Evolutionary conservation across 306 rosid genomes (phyloP), one percentile per base, ranked within the genome.

Genomic region (Begonia fuchsioides): DNA sequence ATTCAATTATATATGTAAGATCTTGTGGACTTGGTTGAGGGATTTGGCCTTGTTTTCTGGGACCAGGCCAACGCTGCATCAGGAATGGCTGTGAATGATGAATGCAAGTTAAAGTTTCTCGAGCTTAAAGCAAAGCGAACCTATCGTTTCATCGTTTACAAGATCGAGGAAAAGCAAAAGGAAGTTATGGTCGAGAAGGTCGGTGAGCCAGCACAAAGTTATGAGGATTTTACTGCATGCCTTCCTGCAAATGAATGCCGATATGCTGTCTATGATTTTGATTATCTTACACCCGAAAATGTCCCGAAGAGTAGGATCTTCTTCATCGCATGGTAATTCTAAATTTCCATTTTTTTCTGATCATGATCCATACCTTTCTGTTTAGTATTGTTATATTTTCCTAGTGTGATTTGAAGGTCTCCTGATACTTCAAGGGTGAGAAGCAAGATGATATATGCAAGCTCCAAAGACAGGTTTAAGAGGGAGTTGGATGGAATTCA

Each of bases 401-500:
- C 16, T 13, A 47, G 18, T 32, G 58, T 68, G 59, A 56, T 66
- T 47, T 74, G 75, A 70, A 84, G 94, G 94, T 84, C 68, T 57
- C 94, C 94, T 35, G 94, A 84, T 19, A 60, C 72, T 17, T 43
- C 94, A 49, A 84, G 81, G 65, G 86, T 84, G 54, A 80, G 92
- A 68, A 84, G 78, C 81, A 84, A 84, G 83, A 84, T 84, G 94
- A 84, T 84, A 56, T 84, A 84, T 62, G 94, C 94, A 7, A 77
- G 94, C 81, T 84, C 94, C 53, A 84, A 84, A 53, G 90, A 84
- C 45, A 84, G 94, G 71, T 84, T 84, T 58, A 80, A 80, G 92
- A 84, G 94, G 69, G 94, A 84, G 70, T 92, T 84, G 43, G 94
- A 84, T 68, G 94, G 94, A 15, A 80, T 84, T 67, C 86, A 84